These are phyloP conservation scores for Jatropha multifida DNA, from an alignment of 441 rosid species.

Conservation along the genomic window DNA sequence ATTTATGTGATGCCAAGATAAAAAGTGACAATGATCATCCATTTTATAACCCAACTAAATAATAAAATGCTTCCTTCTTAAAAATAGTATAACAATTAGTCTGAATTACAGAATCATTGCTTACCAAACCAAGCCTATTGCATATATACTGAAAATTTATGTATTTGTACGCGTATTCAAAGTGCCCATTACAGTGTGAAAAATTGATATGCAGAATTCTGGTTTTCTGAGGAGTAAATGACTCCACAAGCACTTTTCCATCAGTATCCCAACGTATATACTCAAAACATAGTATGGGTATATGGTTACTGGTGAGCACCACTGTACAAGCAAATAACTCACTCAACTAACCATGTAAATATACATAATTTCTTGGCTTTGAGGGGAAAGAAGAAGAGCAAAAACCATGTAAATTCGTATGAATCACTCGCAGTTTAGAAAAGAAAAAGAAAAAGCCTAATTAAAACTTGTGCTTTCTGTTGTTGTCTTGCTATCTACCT, in stretches of 20 bases:
- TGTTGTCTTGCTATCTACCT: conserved; percentile 35
- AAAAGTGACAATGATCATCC: too few species aligned
- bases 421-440: conserved; percentile 19
- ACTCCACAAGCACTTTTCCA: not conserved
- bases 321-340: conserved; percentile 44
- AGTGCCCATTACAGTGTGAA: conserved; percentile 2
- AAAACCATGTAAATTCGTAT: conserved; percentile 23
- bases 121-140: not conserved
- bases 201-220: conserved; percentile 7
- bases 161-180: not conserved
- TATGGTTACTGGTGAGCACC: conserved; percentile 57
- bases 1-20: too few species aligned
- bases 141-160: not conserved
- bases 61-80: too few species aligned
- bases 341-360: conserved; percentile 36
- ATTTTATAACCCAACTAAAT: too few species aligned
- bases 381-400: not conserved
- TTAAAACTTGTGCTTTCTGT: not conserved
- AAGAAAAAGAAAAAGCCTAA: not conserved
- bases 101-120: too few species aligned
- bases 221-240: conserved; percentile 6
- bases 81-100: too few species aligned
- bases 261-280: not conserved
- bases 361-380: conserved; percentile 1
- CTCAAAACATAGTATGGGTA: conserved; percentile 9